A percentile compares a stretch with the other conserved stretches of the same genome.
Evolutionary conservation across 257 asterid species (phyloP).

Genomic region (Gentiana dahurica): DNA sequence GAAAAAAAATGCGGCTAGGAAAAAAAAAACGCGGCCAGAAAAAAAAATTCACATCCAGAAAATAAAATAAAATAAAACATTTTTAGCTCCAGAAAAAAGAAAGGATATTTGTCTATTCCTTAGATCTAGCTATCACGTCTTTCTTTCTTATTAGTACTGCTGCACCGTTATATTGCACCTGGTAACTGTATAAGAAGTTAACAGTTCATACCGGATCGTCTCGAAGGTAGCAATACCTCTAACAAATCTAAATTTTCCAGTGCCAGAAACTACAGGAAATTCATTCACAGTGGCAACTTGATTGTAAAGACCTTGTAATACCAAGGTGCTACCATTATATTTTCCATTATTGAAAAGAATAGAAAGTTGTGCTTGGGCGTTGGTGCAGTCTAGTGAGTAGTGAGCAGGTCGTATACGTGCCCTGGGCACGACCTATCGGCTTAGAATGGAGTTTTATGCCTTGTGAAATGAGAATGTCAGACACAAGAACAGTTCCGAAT

Average conservation of each 20-base stretch:
- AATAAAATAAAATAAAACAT: too few relatives aligned
- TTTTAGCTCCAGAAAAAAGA: too few relatives aligned
- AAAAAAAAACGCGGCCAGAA: too few relatives aligned
- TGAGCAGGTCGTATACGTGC: neutral
- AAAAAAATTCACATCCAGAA: too few relatives aligned
- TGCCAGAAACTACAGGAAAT: constrained; percentile 3
- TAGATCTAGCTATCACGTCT: too few relatives aligned
- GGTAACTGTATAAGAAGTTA: too few relatives aligned
- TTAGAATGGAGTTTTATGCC: neutral
- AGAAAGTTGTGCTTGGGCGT: neutral
- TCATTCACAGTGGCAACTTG: constrained; percentile 3
- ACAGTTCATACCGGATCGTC: neutral
- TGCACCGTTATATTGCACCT: too few relatives aligned
- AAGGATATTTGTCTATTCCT: too few relatives aligned
- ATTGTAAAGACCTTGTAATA: constrained; percentile 1
- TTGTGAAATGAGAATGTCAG: neutral
- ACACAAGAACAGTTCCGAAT: constrained; percentile 1
- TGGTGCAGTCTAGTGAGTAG: constrained; percentile 1
- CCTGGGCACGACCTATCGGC: neutral
- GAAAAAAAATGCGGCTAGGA: too few relatives aligned
- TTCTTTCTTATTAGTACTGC: too few relatives aligned
- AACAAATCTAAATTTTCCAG: constrained; percentile 6
- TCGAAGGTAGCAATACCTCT: constrained; percentile 2
- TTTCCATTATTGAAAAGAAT: constrained; percentile 2
- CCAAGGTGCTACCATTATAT: constrained; percentile 4